Conservation (phyloP, 1,284 basidiomycete species). For the Trichosporon ovoides region DNA sequence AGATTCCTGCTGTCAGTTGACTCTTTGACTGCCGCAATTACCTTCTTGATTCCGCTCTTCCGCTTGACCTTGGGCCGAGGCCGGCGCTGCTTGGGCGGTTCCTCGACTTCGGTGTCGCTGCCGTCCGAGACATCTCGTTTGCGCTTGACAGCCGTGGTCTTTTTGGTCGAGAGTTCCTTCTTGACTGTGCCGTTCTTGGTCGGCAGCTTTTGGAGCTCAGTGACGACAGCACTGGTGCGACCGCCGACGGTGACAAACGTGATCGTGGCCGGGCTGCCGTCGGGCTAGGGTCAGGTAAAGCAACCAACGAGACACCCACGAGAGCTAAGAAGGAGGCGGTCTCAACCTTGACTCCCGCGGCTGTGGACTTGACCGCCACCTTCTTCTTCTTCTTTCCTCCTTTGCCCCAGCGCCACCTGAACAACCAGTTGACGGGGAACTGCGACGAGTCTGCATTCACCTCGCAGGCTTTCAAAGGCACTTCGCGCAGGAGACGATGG, state of each 20-base stretch:
- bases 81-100: not conserved
- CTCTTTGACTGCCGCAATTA: not conserved
- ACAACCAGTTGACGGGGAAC: slow-evolving; percentile 59
- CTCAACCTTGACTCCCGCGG: slow-evolving; percentile 12
- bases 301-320: slow-evolving; percentile 48
- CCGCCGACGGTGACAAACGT: slow-evolving; percentile 75
- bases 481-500: slow-evolving; percentile 57
- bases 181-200: slow-evolving; percentile 22
- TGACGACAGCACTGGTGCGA: slow-evolving; percentile 68
- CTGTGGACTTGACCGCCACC: not conserved
- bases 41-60: not conserved
- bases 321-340: slow-evolving; percentile 52
- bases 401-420: slow-evolving; percentile 58
- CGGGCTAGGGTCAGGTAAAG: slow-evolving; percentile 52
- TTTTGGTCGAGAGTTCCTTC: no score
- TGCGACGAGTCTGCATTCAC: slow-evolving; percentile 66
- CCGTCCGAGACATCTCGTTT: slow-evolving; percentile 12
- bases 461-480: slow-evolving; percentile 62
- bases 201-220: slow-evolving; percentile 59
- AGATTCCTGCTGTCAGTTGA: not conserved
- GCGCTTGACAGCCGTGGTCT: slow-evolving; percentile 22
- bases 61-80: not conserved
- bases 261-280: slow-evolving; percentile 65
- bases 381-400: slow-evolving; percentile 57
- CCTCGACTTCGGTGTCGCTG: not conserved